Base-by-base conservation (phyloP, 192 early-diverging fungal species). In the Coemansia sp. region DNA sequence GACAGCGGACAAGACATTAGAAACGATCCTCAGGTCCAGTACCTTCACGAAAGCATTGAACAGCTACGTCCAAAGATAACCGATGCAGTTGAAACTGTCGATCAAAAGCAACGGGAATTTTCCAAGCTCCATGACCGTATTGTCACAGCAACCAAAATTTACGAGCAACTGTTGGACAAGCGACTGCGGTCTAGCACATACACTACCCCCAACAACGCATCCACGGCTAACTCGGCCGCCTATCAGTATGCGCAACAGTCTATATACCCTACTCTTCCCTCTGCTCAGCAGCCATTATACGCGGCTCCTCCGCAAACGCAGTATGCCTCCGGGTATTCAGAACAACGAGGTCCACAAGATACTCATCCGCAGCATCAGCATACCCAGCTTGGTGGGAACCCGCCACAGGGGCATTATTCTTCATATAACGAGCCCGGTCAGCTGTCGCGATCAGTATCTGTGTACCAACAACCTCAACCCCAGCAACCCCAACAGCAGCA, bases 81-180 rank as follows among this genome's bases (percentile, higher is more conserved):
- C 7, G 85, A 85, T 39, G 89, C 81, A 37, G 76, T 97, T 19
- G 89, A 91, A 19, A 89, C 89, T 32, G 88, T 92, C 4, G 89
- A 85, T 39, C 81, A 86, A 55, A 95, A 94, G 69, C 95, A 97
- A 72, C 87, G 84, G 65, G 76, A 87, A 53, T 88, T 93, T 58
- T 85, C 89, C 48, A 90, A 94, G 32, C 79, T 96, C 55, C 90
- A 94, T 64, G 90, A 92, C 51, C 93, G 94, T 67, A 84, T 99
- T 25, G 79, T 89, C 38, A 86, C 86, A 17, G 95, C 93, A 19
- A 85, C 93, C 14, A 90, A 88, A 70, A 86, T 90, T 22, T 99
- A 98, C 61, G 96, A 99, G 75, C 87, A 88, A 55, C 72, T 99
- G 51, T 73, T 99, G 61, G 90, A 95, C 62, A 90, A 91, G 74